Base-by-base conservation (phyloP, 768 basidiomycete species). In the Boletus vinaceobasis region DNA sequence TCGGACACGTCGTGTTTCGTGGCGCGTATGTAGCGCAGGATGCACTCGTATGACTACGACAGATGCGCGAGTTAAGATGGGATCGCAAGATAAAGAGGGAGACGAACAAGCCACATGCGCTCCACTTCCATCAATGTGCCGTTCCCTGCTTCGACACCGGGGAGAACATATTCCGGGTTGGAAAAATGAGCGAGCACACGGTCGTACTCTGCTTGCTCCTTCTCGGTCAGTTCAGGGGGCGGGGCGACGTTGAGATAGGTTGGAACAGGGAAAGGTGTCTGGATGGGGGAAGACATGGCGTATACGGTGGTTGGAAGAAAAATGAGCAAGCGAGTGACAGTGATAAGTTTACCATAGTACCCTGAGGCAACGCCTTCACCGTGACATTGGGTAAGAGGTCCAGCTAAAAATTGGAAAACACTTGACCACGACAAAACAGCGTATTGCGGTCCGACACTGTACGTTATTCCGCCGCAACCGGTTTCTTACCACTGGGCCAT, bases 1-100 rank as follows among this genome's bases (percentile, higher is more conserved):
- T 67, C 71, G n/a, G 75, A 65, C 7, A 74, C 68, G 53, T 81
- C 79, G 85, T 90, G 90, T 59, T 92, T 93, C 0, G 82, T 77
- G 3, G 92, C 92, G 42, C 90, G 84, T 36, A 90, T 71, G 68
- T 86, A 93, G 78, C 90, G 77, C 40, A 88, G 74, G 37, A 92
- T 68, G 68, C 88, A 90, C 59, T 92, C 90, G 63, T 79, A 78
- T 3, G 87, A 86, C 71, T 71, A 19, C 1, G 0, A 4, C 0
- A 6, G 15, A 17, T 7, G 23, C 2, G 21, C n/a, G 11, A 23
- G 13, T 53, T 42, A 23, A 49, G 57, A 42, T 19, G 11, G 26
- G 33, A 10, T 1, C 13, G 14, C 17, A 15, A 35, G 42, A 43
- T 21, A 39, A 27, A 9, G 14, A 38, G 8, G 14, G 33, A 49